A percentile compares a stretch with the other conserved stretches of the same genome.
Conservation (phyloP, 148 eudicot genomes). For the Oxyria digyna region DNA sequence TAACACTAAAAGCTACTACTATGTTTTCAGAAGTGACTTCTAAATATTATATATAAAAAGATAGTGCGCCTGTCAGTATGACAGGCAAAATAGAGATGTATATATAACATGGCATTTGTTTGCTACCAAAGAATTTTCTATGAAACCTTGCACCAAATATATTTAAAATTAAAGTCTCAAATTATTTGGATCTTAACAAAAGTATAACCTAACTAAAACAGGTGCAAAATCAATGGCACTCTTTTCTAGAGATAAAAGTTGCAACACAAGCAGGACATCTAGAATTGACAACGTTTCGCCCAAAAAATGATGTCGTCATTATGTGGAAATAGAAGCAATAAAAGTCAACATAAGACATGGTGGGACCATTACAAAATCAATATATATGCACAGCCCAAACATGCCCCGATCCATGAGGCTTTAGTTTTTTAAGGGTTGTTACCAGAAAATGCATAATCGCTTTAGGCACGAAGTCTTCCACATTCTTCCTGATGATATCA, state of each 20-base stretch:
- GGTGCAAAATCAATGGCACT: too few relatives aligned
- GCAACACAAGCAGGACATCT: too few relatives aligned
- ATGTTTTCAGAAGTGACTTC: too few relatives aligned
- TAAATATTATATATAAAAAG: too few relatives aligned
- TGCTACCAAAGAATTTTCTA: neutral
- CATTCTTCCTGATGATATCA: slow-evolving; percentile 51
- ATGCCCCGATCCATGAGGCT: neutral
- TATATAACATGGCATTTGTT: neutral
- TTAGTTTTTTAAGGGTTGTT: neutral
- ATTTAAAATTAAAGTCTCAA: neutral
- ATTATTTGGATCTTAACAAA: too few relatives aligned
- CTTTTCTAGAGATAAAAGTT: too few relatives aligned
- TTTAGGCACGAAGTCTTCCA: slow-evolving; percentile 53
- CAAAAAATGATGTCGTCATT: too few relatives aligned
- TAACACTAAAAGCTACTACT: neutral
- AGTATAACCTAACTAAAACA: too few relatives aligned
- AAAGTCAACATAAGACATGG: slow-evolving; percentile 1
- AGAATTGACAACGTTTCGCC: too few relatives aligned
- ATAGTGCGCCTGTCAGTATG: too few relatives aligned
- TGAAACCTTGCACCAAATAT: neutral
- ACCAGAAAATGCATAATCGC: slow-evolving; percentile 67
- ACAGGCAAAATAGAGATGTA: neutral
- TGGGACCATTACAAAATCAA: neutral
- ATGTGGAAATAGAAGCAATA: neutral
- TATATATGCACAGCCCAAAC: neutral